Evolutionary conservation across 768 basidiomycete species (phyloP), one percentile per base, ranked within the genome.

Genomic region (Pleurotus citrinopileatus): DNA sequence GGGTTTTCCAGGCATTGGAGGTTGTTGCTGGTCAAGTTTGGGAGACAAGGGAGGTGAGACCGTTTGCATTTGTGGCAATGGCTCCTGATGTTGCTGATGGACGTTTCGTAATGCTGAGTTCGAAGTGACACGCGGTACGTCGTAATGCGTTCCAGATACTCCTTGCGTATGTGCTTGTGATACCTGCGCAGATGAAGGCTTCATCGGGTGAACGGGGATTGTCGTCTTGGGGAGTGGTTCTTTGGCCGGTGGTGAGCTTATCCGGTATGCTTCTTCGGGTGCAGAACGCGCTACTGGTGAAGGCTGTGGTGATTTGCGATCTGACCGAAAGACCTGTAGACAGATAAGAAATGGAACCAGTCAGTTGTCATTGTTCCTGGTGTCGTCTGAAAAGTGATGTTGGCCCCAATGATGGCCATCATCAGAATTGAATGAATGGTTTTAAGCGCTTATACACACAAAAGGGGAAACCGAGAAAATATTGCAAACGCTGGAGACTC

Each of bases 1-100:
- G 1, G 86, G 84, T 19, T 80, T 81, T 17, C 63, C 61, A 25
- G 59, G 45, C 32, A 59, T 55, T 34, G 54, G 52, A 20, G 54
- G 61, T 53, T 36, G 50, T 38, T 45, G 55, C 48, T 34, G 26
- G 59, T 51, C 48, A 38, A 37, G 34, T 8, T 51, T 51, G 17
- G 48, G 34, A 42, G 43, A 46, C 37, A 51, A 28, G 32, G 58
- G 48, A 15, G 58, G 57, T 22, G 57, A 45, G 13, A 36, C 28
- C 23, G 50, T 52, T 42, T 28, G 55, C 8, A 59, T 26, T 17
- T 37, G 32, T 10, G 45, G 25, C 29, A 43, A 9, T 36, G 45
- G 57, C 36, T 46, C 50, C 27, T 26, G 43, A 13, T 44, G 19
- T 23, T 51, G 53, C 37, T n/a, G 46, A 50, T 46, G 27, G 20